These are phyloP conservation scores for Dioscorea alata DNA, from an alignment of 106 monocot genomes.

Conservation along the genomic window DNA sequence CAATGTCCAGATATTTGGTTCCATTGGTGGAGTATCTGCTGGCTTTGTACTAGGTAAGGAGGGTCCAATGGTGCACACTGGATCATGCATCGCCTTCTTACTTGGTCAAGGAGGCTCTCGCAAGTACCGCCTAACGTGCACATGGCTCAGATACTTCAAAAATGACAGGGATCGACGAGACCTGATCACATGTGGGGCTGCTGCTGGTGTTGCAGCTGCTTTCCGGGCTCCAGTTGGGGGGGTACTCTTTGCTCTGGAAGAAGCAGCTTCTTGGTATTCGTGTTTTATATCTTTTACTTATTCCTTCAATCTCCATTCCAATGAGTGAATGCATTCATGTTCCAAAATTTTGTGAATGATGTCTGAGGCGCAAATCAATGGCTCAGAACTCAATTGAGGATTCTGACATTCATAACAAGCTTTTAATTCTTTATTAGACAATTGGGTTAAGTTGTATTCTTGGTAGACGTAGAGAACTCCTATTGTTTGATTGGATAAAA, in stretches of 20 bases:
- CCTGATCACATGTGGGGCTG: constrained; percentile 91
- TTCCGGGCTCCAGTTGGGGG: constrained; percentile 98
- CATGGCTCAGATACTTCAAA: constrained; percentile 90
- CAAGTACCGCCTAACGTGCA: constrained; percentile 93
- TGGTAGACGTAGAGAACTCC: too few species aligned
- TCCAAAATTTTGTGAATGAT: too few species aligned
- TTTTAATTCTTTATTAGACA: too few species aligned
- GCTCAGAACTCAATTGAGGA: too few species aligned
- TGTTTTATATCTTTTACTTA: too few species aligned
- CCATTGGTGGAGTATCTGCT: constrained; percentile 82
- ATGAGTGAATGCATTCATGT: too few species aligned
- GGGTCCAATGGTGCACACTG: constrained; percentile 98
- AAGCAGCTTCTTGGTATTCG: constrained; percentile 89
- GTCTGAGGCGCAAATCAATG: too few species aligned
- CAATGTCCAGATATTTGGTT: constrained; percentile 79
- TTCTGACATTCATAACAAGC: too few species aligned
- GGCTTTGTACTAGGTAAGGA: constrained; percentile 95
- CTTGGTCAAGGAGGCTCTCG: constrained; percentile 95
- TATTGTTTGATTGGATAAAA: too few species aligned
- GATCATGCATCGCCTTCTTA: constrained; percentile 86
- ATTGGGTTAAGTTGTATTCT: too few species aligned
- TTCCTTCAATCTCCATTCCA: too few species aligned
- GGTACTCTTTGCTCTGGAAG: constrained; percentile 96
- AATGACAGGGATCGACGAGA: constrained; percentile 90
- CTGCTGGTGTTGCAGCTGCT: constrained; percentile 95